Evolutionary conservation across 2,329 filamentous ascomycete species (phyloP).

Genomic region (Capronia americana): DNA sequence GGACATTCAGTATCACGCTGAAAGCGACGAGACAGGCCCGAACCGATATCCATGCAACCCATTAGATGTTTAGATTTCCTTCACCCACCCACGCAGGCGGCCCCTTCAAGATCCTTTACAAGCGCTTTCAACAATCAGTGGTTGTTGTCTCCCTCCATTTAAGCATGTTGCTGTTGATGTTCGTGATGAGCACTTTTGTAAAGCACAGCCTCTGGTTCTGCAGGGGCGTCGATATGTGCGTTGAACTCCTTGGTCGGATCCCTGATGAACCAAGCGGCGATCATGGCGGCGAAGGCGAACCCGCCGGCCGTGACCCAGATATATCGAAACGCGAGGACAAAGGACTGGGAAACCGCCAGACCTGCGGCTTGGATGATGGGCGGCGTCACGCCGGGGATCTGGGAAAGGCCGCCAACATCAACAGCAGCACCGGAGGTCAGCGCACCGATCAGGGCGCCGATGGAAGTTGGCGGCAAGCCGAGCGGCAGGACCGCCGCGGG

Average conservation of each 20-base stretch:
- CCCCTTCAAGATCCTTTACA: too few relatives aligned
- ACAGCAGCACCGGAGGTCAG: constrained; percentile 9
- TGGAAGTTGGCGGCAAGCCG: constrained; percentile 10
- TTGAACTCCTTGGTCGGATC: constrained; percentile 5
- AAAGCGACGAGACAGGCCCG: too few relatives aligned
- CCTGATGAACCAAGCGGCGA: constrained; percentile 7
- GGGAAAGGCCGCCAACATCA: not conserved
- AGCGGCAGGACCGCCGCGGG: constrained; percentile 19
- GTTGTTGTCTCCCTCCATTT: too few relatives aligned
- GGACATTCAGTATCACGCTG: too few relatives aligned
- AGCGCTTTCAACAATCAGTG: too few relatives aligned
- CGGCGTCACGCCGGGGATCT: constrained; percentile 19
- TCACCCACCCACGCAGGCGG: too few relatives aligned
- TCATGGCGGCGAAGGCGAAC: constrained; percentile 19
- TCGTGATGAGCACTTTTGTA: too few relatives aligned
- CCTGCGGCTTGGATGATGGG: constrained; percentile 21
- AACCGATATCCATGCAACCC: too few relatives aligned
- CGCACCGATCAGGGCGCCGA: constrained; percentile 21
- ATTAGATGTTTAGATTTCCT: too few relatives aligned
- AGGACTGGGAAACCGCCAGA: constrained; percentile 23
- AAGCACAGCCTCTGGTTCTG: too few relatives aligned
- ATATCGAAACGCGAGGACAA: constrained; percentile 18
- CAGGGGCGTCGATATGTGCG: constrained; percentile 1
- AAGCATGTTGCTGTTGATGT: too few relatives aligned
- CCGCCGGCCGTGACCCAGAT: constrained; percentile 18